Evolutionary conservation across 495 filamentous ascomycete species (phyloP), one percentile per base, ranked within the genome.

Genomic region (Friedmanniomyces endolithicus): DNA sequence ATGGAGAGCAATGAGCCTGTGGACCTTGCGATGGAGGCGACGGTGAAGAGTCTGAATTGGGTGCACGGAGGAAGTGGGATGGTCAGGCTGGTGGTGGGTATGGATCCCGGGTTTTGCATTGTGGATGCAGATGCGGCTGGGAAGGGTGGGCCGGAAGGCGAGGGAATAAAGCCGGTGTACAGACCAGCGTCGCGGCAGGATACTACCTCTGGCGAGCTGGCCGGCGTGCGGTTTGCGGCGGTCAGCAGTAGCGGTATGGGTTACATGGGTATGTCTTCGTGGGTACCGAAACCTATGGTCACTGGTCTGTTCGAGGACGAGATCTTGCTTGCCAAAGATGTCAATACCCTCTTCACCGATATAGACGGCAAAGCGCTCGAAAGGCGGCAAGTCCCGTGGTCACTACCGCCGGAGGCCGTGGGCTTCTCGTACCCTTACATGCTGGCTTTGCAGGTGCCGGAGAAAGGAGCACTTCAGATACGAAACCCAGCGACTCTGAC

Each of bases 351-450:
- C 40, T 99, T 97, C 61, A 85, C 95, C 55, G 82, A 94, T 53
- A 76, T 79, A 23, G 76, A 88, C 8, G 94, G 89, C 0, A 88
- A 87, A 54, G 76, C 88, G 0, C 65, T 94, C 1, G 85, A 90
- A 19, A 85, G 87, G 63, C 77, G 86, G 40, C 90, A 96, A 69
- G 80, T 97, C 25, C 89, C 88, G 11, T 99, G 92, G 92, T 78
- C 82, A 27, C 74, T 81, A 49, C 89, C 89, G 0, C 94, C 92
- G 1, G 89, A 94, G 56, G 79, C 83, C 44, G 80, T 99, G 50
- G 94, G 90, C 39, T 97, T 95, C 64, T 94, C 87, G 40, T 96
- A 99, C 63, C 92, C 92, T 0, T 99, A 96, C 64, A 75, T 99
- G 39, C 71, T 99, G 35, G 86, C 89, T 1, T 74, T 99, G 3